Evolutionary conservation across 148 eudicot genomes (phyloP).

Genomic region (Cornus kousa): DNA sequence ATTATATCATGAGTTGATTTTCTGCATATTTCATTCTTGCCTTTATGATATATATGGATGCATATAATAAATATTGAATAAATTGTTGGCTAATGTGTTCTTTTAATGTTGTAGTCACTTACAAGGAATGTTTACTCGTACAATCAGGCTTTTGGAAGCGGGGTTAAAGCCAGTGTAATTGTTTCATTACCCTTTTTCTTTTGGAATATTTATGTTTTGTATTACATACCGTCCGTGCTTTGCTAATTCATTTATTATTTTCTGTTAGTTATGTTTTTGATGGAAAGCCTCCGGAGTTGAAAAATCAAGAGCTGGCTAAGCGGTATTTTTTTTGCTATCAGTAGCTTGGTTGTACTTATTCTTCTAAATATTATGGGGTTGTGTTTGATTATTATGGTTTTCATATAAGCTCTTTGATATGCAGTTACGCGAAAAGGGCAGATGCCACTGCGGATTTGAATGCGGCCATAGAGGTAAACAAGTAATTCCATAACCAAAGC

Average conservation of each 20-base stretch:
- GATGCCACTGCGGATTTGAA: constrained; percentile 87
- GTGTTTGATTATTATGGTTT: constrained; percentile 8
- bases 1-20: neutral
- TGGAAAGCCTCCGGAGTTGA: constrained; percentile 93
- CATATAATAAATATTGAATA: too few species aligned
- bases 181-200: neutral
- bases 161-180: constrained; percentile 94
- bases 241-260: neutral
- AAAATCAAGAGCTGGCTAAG: constrained; percentile 97
- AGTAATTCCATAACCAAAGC: neutral
- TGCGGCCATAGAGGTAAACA: constrained; percentile 72
- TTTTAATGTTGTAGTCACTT: constrained; percentile 56
- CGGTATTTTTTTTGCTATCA: constrained; percentile 46
- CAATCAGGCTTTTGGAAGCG: constrained; percentile 93
- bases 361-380: neutral
- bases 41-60: too few species aligned
- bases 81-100: constrained; percentile 9
- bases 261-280: constrained; percentile 81
- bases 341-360: neutral
- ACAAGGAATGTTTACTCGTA: constrained; percentile 95
- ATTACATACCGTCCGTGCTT: neutral
- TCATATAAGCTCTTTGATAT: constrained; percentile 6
- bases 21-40: neutral
- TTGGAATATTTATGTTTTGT: constrained; percentile 1
- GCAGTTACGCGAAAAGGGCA: constrained; percentile 78